Percentiles rank a stretch among this genome's conserved stretches.
Evolutionary conservation across 2,329 filamentous ascomycete species (phyloP).

Genomic region (Aspergillaceae sp.): DNA sequence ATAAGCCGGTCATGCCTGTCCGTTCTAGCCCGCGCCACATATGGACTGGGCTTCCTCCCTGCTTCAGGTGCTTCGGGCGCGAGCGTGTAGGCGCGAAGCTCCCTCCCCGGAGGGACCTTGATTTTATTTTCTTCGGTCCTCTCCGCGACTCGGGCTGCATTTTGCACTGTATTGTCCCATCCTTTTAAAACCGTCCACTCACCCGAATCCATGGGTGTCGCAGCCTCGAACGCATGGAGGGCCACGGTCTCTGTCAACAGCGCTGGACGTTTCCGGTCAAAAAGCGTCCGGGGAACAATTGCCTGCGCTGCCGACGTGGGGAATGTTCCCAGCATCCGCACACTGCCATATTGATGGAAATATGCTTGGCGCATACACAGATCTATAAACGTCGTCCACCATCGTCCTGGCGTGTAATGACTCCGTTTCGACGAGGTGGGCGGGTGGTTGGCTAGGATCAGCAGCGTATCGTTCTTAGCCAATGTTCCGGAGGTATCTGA

Average conservation of each 20-base stretch:
- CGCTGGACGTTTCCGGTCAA: constrained; percentile 48
- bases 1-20: constrained; percentile 26
- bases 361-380: constrained; percentile 50
- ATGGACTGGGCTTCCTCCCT: constrained; percentile 9
- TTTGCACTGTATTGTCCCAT: constrained; percentile 16
- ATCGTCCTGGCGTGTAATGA: constrained; percentile 45
- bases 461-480: constrained; percentile 59
- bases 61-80: constrained; percentile 15
- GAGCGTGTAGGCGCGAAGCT: constrained; percentile 12
- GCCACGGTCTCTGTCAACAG: constrained; percentile 50
- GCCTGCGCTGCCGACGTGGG: constrained; percentile 50
- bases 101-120: constrained; percentile 22
- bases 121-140: constrained; percentile 21
- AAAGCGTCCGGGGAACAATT: constrained; percentile 54
- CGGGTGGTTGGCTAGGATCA: constrained; percentile 62
- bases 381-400: constrained; percentile 47
- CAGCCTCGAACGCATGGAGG: constrained; percentile 45
- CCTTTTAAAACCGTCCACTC: constrained; percentile 16
- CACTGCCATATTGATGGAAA: constrained; percentile 67
- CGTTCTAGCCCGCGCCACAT: constrained; percentile 30
- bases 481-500: constrained; percentile 35
- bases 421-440: constrained; percentile 46
- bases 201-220: constrained; percentile 29
- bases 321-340: constrained; percentile 70
- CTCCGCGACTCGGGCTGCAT: constrained; percentile 20